These are phyloP conservation scores for Symbiodinium natans DNA, from an alignment of 73 alveolate genomes.

Conservation along the genomic window DNA sequence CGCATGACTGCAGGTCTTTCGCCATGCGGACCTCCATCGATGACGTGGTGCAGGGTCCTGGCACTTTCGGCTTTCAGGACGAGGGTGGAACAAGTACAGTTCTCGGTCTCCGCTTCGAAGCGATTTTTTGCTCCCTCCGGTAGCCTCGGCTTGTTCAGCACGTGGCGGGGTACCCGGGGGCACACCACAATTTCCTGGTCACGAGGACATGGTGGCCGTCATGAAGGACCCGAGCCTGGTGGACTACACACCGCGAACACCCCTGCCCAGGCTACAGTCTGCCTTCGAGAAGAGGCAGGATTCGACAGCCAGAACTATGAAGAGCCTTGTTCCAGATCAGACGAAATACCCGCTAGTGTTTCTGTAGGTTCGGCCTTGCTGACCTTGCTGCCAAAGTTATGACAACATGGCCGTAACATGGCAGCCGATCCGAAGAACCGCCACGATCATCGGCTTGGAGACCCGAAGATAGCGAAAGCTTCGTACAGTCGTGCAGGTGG, in stretches of 20 bases:
- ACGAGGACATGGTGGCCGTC: slow-evolving; percentile 63
- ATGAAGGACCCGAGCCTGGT: slow-evolving; percentile 64
- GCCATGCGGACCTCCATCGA: slow-evolving; percentile 85
- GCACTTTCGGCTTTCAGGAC: slow-evolving; percentile 90
- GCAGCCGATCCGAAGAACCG: background rate
- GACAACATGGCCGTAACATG: slow-evolving; percentile 9
- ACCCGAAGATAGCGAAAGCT: background rate
- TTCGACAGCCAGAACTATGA: too few relatives aligned
- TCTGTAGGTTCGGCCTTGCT: too few relatives aligned
- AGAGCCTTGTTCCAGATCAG: too few relatives aligned
- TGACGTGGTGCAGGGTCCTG: slow-evolving; percentile 74
- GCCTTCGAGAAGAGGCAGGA: background rate
- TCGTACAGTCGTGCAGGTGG: slow-evolving; percentile 64
- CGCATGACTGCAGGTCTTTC: slow-evolving; percentile 36
- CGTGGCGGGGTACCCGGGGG: background rate
- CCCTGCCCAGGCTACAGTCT: background rate
- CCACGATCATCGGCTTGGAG: background rate
- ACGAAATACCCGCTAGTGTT: too few relatives aligned
- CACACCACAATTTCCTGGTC: too few relatives aligned
- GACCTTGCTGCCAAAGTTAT: too few relatives aligned
- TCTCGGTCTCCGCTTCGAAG: background rate
- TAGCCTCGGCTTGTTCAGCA: background rate
- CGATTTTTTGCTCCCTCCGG: background rate
- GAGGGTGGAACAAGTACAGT: background rate
- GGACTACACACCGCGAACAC: slow-evolving; percentile 11